Evolutionary conservation across 2,329 filamentous ascomycete species (phyloP).

Genomic region (Stagonosporopsis tanaceti): DNA sequence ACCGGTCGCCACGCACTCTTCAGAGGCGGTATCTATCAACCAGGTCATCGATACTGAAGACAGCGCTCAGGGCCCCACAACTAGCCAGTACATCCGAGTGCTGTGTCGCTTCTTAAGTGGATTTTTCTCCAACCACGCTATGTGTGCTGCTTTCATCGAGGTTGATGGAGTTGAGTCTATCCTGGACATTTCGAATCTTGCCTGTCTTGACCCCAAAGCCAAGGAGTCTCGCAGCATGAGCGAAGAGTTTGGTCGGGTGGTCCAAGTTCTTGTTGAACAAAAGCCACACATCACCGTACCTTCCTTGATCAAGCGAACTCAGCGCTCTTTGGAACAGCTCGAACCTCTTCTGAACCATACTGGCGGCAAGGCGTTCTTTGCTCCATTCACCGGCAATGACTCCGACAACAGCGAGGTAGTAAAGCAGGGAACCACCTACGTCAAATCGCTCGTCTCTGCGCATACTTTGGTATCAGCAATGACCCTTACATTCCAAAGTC

Average conservation of each 20-base stretch:
- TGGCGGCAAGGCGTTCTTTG: slow-evolving; percentile 71
- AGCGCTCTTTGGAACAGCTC: slow-evolving; percentile 72
- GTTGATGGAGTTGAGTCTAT: slow-evolving; percentile 83
- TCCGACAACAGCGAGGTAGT: slow-evolving; percentile 47
- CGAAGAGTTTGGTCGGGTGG: slow-evolving; percentile 74
- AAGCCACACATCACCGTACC: slow-evolving; percentile 84
- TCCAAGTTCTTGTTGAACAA: slow-evolving; percentile 80
- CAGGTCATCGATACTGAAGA: slow-evolving; percentile 59
- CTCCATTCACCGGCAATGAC: slow-evolving; percentile 60
- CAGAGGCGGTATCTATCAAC: slow-evolving; percentile 44
- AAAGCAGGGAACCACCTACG: slow-evolving; percentile 74
- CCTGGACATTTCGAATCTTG: slow-evolving; percentile 82
- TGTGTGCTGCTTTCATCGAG: slow-evolving; percentile 78
- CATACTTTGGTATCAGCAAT: slow-evolving; percentile 80
- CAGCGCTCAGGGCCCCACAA: slow-evolving; percentile 60
- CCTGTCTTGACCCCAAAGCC: slow-evolving; percentile 79
- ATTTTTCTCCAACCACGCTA: slow-evolving; percentile 76
- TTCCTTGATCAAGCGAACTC: slow-evolving; percentile 77
- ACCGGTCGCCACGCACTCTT: slow-evolving; percentile 12
- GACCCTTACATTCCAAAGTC: slow-evolving; percentile 73
- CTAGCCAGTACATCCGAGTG: slow-evolving; percentile 76
- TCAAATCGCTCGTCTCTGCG: slow-evolving; percentile 79
- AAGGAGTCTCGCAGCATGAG: slow-evolving; percentile 67
- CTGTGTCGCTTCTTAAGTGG: slow-evolving; percentile 78
- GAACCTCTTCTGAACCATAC: slow-evolving; percentile 67